Evolutionary conservation across 106 monocot genomes (phyloP), one percentile per base, ranked within the genome.

Genomic region (Dioscorea dumetorum): DNA sequence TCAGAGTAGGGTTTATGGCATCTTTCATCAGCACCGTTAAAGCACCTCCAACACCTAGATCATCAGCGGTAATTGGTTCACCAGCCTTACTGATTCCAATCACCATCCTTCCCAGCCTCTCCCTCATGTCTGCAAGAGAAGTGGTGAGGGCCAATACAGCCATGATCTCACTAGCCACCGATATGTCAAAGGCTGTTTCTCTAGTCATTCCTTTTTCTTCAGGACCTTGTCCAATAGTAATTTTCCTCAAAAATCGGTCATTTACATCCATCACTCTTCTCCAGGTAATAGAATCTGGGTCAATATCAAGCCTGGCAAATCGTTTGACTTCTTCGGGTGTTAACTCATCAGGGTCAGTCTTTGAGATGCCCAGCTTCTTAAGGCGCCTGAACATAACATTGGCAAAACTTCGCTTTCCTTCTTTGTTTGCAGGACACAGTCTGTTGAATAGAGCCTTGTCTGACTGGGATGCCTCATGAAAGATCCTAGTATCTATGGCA

Each of bases 111-210:
- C 99, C 93, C 50, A 99, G 85, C 41, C 93, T 87, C 72, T 93
- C 93, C 58, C 99, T 93, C 99, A 99, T 93, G 70, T 99, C 99
- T 21, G 81, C 65, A 68, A 93, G 84, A 17, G 93, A 90, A 62
- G 93, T 99, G 4, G 90, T 99, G 8, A 99, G 83, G 28, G 93
- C 93, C 58, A 99, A 78, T 48, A 93, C 99, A 28, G 99, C 99
- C 99, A 99, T 99, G 51, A 93, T 93, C 73, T 99, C 99, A 73
- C 90, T 99, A 48, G 93, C 87, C 4, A 99, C 99, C 15, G 99
- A 83, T 61, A 99, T 93, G 56, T 99, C 99, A 72, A 93, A 99
- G 5, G 87, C 81, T 33, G 93, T 99, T 60, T 99, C 93, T 56
- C 99, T 77, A 4, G 71, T 24, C 93, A 99, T 99, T 23, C 90